Evolutionary conservation across 352 stramenopile genomes (phyloP), one percentile per base, ranked within the genome.

Genomic region (Globisporangium iwayamae): DNA sequence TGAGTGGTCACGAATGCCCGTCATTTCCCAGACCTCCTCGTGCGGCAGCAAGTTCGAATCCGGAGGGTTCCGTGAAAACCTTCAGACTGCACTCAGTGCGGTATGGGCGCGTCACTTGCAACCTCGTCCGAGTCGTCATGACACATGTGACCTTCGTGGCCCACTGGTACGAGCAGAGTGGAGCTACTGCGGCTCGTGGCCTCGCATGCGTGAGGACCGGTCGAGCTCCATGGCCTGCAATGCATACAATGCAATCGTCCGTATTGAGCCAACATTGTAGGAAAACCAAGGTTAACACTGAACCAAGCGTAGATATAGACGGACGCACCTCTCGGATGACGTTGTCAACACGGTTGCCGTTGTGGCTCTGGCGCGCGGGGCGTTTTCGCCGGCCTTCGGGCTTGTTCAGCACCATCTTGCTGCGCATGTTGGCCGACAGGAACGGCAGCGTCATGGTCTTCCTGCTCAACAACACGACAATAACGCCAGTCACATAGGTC

Each of bases 371-470:
- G 16, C 79, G 70, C 43, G 61, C 64, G 10, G 81, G 79, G 1
- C 74, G 76, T 58, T 84, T 88, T 28, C 78, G 75, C 60, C 88
- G 85, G 18, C 78, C 72, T 28, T 90, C 79, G 39, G 81, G 78
- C 71, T 90, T 90, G 74, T 84, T 90, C 30, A 90, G 69, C 50
- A 84, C 68, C 61, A 92, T 76, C 56, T 83, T 85, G 59, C 67
- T 89, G 52, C 78, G 74, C 68, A 88, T 83, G 51, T 75, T 81
- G 59, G 73, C 84, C 45, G 76, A 74, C 58, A 92, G 67, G 73
- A 90, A 89, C 53, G 83, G 83, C 47, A 92, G 70, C 56, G 83
- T 90, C 73, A 92, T 76, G 32, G 78, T 74, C 74, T 89, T 89
- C 56, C 80, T 87, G 48, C 53, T 38, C 20, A n/a, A 5, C 25